Evolutionary conservation across 345 rosid species (phyloP).

Genomic region (Salix koriyanagi): DNA sequence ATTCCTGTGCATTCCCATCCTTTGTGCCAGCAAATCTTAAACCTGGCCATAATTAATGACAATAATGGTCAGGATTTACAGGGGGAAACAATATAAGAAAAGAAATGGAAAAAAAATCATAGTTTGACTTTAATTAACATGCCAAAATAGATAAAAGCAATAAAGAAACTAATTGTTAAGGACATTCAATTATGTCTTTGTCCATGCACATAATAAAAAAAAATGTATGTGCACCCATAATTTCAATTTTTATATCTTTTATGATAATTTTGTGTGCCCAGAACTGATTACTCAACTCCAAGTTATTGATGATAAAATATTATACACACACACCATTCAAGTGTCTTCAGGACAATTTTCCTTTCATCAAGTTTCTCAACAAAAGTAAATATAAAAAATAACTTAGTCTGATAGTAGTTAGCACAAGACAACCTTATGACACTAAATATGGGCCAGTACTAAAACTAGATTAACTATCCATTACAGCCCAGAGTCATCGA

Average conservation of each 20-base stretch:
- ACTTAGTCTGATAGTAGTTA: neutral
- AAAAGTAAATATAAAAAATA: neutral
- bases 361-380: neutral
- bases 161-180: neutral
- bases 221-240: neutral
- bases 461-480: neutral
- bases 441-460: neutral
- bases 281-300: neutral
- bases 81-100: neutral
- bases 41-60: constrained; percentile 49
- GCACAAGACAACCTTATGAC: neutral
- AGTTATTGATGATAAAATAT: neutral
- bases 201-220: neutral
- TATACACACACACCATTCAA: neutral
- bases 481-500: neutral
- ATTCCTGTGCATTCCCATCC: constrained; percentile 80
- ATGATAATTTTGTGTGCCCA: neutral
- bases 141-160: neutral
- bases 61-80: neutral
- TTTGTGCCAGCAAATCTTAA: constrained; percentile 88
- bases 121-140: neutral
- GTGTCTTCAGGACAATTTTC: neutral
- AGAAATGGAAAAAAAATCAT: too few relatives aligned
- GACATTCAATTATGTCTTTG: neutral
- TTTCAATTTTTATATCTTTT: neutral